Conservation (phyloP, 139 green algal genomes). For the Micractinium sp. region DNA sequence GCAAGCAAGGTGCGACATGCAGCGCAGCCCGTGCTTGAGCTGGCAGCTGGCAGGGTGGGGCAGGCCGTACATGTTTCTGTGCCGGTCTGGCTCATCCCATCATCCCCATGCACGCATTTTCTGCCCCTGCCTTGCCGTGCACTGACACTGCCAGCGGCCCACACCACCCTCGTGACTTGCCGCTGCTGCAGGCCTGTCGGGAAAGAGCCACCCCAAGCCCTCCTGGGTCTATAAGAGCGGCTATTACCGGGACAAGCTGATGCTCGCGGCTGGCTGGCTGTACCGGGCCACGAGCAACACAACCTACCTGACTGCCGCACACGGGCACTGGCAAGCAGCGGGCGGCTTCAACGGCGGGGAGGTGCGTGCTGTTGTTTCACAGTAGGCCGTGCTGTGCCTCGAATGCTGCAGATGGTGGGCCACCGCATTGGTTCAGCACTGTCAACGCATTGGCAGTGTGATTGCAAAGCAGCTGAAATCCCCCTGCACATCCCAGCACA, state of each 20-base stretch:
- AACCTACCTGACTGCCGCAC: constrained; percentile 31
- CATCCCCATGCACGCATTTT: not conserved
- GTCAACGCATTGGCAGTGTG: no score
- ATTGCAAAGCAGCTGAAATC: no score
- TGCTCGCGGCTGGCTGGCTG: constrained; percentile 57
- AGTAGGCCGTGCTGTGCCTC: no score
- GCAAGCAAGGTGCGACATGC: constrained; percentile 44
- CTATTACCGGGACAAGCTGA: constrained; percentile 49
- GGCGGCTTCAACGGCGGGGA: constrained; percentile 3
- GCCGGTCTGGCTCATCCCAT: not conserved
- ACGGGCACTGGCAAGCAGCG: not conserved
- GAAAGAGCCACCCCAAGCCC: not conserved
- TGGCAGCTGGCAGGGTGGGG: not conserved
- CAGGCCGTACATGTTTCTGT: not conserved
- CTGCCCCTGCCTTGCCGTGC: not conserved
- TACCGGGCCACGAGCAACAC: constrained; percentile 46
- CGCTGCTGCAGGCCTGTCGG: not conserved
- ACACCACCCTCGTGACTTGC: not conserved
- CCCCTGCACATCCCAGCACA: no score
- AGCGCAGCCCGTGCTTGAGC: not conserved
- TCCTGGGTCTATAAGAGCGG: constrained; percentile 42
- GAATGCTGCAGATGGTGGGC: no score
- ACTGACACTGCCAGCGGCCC: not conserved
- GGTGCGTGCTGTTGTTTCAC: not conserved
- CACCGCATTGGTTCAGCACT: not conserved